These are phyloP conservation scores for Casuarina equisetifolia DNA, from an alignment of 306 rosid genomes.

Conservation along the genomic window DNA sequence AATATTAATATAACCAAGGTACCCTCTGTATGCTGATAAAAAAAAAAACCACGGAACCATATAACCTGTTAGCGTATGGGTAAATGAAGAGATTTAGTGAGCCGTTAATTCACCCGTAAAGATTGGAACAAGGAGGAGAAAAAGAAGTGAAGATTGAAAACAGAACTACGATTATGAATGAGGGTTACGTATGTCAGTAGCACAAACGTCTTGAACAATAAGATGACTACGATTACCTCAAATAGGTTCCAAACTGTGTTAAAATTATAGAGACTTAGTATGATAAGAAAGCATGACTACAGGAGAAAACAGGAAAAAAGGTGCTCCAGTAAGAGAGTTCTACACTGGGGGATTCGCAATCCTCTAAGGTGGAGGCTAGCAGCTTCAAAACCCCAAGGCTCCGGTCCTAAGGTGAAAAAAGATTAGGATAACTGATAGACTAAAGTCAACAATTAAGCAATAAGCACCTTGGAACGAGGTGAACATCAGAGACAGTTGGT, in stretches of 20 bases:
- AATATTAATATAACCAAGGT: neutral
- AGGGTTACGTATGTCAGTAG: neutral
- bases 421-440: neutral
- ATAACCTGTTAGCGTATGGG: neutral
- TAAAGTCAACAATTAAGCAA: neutral
- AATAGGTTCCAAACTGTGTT: neutral
- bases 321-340: neutral
- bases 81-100: neutral
- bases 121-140: neutral
- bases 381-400: constrained; percentile 1
- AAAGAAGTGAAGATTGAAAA: neutral
- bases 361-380: neutral
- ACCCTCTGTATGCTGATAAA: neutral
- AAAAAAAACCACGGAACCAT: neutral
- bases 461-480: neutral
- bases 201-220: neutral
- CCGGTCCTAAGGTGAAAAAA: neutral
- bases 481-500: neutral
- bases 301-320: neutral
- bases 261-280: neutral
- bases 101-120: neutral
- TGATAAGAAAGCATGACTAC: neutral
- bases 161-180: neutral
- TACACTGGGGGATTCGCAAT: neutral
- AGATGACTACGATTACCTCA: neutral